Evolutionary conservation across 805 yeast species (phyloP).

Genomic region (Yarrowia bubula): DNA sequence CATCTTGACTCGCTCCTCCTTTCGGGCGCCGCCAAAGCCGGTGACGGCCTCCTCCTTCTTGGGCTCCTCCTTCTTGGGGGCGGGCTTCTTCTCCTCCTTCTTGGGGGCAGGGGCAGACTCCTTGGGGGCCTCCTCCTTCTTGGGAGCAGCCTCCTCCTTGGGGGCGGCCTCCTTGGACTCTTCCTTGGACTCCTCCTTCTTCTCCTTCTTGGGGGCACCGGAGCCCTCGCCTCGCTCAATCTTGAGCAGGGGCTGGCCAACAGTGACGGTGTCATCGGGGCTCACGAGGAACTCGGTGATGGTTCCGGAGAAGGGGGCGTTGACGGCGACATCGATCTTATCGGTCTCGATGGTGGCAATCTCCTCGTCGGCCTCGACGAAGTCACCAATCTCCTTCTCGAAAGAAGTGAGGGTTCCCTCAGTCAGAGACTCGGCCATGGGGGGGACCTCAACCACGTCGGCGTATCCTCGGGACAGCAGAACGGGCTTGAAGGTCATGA

Average conservation of each 20-base stretch:
- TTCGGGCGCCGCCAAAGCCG: constrained; percentile 63
- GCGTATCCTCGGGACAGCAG: constrained; percentile 33
- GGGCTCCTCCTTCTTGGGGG: constrained; percentile 33
- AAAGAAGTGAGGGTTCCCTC: constrained; percentile 84
- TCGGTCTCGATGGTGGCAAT: constrained; percentile 98
- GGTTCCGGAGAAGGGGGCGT: constrained; percentile 89
- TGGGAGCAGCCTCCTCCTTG: constrained; percentile 34
- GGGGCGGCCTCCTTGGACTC: constrained; percentile 36
- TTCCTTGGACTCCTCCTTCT: constrained; percentile 35
- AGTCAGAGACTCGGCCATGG: constrained; percentile 97
- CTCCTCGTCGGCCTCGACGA: constrained; percentile 79
- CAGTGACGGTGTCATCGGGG: constrained; percentile 91
- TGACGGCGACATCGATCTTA: constrained; percentile 95
- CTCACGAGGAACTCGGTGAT: constrained; percentile 76
- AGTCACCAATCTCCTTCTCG: constrained; percentile 74
- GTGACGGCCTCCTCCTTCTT: constrained; percentile 39
- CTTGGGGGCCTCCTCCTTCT: constrained; percentile 39
- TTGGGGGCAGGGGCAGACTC: constrained; percentile 28
- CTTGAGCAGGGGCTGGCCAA: constrained; percentile 87
- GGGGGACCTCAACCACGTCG: constrained; percentile 80
- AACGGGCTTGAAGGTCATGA: constrained; percentile 21
- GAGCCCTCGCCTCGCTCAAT: constrained; percentile 76
- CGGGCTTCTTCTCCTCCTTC: constrained; percentile 31
- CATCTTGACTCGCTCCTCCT: constrained; percentile 93
- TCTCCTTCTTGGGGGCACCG: constrained; percentile 41